These are phyloP conservation scores for Coemansia sp. DNA, from an alignment of 192 early-diverging fungal species.

Conservation along the genomic window DNA sequence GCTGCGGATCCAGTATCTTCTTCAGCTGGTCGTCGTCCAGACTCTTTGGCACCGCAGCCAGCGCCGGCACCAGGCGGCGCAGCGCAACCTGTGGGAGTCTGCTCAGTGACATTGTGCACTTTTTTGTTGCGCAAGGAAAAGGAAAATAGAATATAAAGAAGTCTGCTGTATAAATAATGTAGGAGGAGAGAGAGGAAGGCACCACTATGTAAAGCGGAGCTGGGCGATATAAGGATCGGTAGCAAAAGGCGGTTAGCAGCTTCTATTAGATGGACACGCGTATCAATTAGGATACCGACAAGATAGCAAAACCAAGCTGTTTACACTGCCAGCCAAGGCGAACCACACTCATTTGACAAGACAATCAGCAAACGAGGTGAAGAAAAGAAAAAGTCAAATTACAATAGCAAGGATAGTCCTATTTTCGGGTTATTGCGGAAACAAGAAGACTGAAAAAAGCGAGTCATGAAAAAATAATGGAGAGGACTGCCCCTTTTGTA, in stretches of 20 bases:
- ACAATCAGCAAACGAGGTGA: neutral
- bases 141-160: neutral
- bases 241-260: neutral
- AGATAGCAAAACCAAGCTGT: neutral
- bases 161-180: neutral
- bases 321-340: neutral
- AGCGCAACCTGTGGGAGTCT: constrained; percentile 55
- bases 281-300: neutral
- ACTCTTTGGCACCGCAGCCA: constrained; percentile 52
- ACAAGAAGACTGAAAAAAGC: neutral
- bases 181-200: constrained; percentile 1
- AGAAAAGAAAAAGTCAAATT: neutral
- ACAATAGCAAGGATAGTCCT: neutral
- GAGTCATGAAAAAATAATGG: neutral
- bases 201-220: no score
- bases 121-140: neutral
- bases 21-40: constrained; percentile 57
- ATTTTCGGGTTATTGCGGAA: constrained; percentile 6
- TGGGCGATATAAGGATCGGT: neutral
- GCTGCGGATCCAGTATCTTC: constrained; percentile 49
- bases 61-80: constrained; percentile 53
- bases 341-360: neutral
- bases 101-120: constrained; percentile 48
- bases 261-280: neutral
- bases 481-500: neutral